phyloP scores from a whole-genome alignment of 192 early-diverging fungal genomes.

The Gorgonomyces haynaldii region DNA sequence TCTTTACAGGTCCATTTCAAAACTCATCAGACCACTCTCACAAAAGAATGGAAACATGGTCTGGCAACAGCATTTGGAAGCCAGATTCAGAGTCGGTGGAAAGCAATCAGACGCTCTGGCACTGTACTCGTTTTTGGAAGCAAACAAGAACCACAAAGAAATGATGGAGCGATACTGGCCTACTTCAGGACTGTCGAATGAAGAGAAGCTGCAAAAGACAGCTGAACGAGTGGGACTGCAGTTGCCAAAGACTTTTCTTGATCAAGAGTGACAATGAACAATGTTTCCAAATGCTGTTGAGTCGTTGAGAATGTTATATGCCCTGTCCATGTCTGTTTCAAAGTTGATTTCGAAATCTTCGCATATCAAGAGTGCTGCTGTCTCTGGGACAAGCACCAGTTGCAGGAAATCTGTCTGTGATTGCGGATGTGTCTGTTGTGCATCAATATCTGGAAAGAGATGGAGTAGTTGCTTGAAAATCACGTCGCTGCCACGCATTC shows the following conservation, averaged over 20 bases:
- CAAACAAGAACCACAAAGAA: conserved; percentile 6
- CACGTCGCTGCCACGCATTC: neutral
- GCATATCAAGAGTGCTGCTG: neutral
- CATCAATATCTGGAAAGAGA: neutral
- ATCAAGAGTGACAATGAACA: conserved; percentile 5
- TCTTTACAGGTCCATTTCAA: no score
- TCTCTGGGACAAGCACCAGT: conserved; percentile 3
- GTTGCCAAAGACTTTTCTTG: conserved; percentile 20
- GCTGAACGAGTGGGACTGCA: conserved; percentile 24
- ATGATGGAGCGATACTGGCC: conserved; percentile 30
- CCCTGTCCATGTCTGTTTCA: neutral
- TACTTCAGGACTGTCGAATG: conserved; percentile 9
- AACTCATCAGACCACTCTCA: no score
- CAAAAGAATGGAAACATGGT: no score
- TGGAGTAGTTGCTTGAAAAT: conserved; percentile 1
- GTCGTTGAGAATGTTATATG: neutral
- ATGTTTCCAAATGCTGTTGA: conserved; percentile 4
- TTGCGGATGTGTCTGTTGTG: conserved; percentile 2
- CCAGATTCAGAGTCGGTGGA: no score
- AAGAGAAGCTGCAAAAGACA: conserved; percentile 18
- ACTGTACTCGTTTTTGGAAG: conserved; percentile 1
- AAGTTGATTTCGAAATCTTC: neutral
- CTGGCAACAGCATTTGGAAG: no score
- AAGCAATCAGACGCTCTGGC: no score
- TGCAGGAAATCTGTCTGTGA: conserved; percentile 1